These are phyloP conservation scores for Toxicodendron radicans DNA, from an alignment of 345 rosid species.

Conservation along the genomic window DNA sequence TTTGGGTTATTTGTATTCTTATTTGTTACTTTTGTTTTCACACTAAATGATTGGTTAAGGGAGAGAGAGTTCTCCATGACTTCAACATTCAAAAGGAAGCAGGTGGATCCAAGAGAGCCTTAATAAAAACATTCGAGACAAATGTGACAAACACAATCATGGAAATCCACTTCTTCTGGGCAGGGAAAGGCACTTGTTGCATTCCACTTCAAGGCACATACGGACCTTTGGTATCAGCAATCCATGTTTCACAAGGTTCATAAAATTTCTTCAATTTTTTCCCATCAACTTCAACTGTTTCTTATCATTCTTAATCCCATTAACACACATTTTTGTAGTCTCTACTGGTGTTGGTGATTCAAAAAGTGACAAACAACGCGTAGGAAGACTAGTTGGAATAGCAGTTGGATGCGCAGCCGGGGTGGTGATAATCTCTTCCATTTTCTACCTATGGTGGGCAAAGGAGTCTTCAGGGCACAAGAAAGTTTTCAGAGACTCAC, in stretches of 20 bases:
- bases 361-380: constrained; percentile 21
- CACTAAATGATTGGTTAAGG: constrained; percentile 29
- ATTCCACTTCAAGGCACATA: constrained; percentile 55
- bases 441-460: constrained; percentile 40
- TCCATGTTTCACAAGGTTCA: constrained; percentile 49
- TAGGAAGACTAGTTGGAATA: constrained; percentile 37
- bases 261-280: background rate
- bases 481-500: constrained; percentile 27
- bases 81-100: constrained; percentile 51
- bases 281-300: background rate
- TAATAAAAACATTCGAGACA: constrained; percentile 38
- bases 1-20: too few species aligned
- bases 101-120: constrained; percentile 50
- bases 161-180: constrained; percentile 59
- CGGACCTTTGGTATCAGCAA: constrained; percentile 57
- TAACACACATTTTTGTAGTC: constrained; percentile 10
- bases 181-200: constrained; percentile 70
- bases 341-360: constrained; percentile 20
- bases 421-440: constrained; percentile 32
- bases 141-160: constrained; percentile 51
- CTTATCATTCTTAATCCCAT: background rate
- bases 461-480: constrained; percentile 15
- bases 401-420: constrained; percentile 37
- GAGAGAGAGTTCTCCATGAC: constrained; percentile 43
- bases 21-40: background rate